A percentile compares a stretch with the other conserved stretches of the same genome.
phyloP scores from a whole-genome alignment of 768 basidiomycete genomes.

The Cyclocybe cylindracea region DNA sequence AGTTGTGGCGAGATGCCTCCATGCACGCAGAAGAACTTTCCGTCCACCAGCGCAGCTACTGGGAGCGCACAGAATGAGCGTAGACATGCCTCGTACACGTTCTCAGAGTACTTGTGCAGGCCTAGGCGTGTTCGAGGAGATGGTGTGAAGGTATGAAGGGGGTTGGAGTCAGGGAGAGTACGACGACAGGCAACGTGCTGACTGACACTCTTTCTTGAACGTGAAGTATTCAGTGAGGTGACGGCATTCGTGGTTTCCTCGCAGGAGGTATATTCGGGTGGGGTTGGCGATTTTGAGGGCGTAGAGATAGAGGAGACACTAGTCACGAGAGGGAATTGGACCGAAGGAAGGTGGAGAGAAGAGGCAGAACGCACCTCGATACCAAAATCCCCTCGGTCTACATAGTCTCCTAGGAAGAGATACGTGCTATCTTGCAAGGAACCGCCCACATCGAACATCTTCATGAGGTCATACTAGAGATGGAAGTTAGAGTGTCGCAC shows the following conservation, averaged over 20 bases:
- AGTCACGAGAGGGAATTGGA: neutral
- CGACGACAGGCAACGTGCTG: neutral
- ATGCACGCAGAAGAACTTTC: constrained; percentile 96
- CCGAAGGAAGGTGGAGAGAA: neutral
- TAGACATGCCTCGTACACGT: constrained; percentile 91
- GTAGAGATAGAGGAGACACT: constrained; percentile 93
- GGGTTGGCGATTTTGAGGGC: constrained; percentile 92
- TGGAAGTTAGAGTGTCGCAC: constrained; percentile 3
- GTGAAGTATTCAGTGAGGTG: constrained; percentile 98
- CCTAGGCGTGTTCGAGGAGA: constrained; percentile 39
- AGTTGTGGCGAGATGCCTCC: constrained; percentile 93
- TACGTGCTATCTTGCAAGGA: constrained; percentile 80
- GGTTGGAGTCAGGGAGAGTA: constrained; percentile 3
- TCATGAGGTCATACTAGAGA: constrained; percentile 93
- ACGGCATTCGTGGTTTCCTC: constrained; percentile 97
- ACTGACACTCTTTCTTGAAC: constrained; percentile 93
- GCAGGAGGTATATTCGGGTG: constrained; percentile 75
- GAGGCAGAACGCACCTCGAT: constrained; percentile 43
- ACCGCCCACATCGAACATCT: constrained; percentile 94
- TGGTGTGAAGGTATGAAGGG: neutral
- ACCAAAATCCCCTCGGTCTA: constrained; percentile 94
- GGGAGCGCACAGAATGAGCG: constrained; percentile 90
- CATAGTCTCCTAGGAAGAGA: constrained; percentile 95
- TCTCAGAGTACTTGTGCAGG: constrained; percentile 85
- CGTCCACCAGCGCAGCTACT: constrained; percentile 88